Conservation (phyloP, 768 basidiomycete species). For the Tylopilus subfusipes region DNA sequence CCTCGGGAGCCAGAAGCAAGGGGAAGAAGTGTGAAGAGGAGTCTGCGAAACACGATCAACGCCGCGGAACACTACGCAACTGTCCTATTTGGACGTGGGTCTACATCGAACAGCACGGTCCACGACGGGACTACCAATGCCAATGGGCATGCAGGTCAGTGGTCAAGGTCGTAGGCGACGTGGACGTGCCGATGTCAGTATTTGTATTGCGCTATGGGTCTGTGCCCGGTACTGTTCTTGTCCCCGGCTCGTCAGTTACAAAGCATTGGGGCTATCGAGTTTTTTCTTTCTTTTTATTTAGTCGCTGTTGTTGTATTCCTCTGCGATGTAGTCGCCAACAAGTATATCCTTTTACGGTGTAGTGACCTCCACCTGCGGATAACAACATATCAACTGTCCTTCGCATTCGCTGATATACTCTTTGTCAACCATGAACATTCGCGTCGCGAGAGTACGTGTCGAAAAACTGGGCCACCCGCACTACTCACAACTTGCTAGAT, state of each 20-base stretch:
- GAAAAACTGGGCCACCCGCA: background rate
- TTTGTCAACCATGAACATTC: slow-evolving; percentile 26
- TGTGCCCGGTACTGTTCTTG: slow-evolving; percentile 5
- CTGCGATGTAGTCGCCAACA: slow-evolving; percentile 18
- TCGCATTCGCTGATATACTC: background rate
- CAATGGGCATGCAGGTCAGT: slow-evolving; percentile 24
- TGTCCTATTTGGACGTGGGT: slow-evolving; percentile 59
- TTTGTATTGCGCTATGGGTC: slow-evolving; percentile 10
- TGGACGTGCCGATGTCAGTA: slow-evolving; percentile 1
- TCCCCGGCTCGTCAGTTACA: background rate
- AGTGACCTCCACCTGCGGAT: background rate
- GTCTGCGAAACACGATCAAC: slow-evolving; percentile 62
- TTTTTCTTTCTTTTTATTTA: slow-evolving; percentile 9
- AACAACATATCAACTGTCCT: background rate
- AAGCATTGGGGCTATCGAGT: slow-evolving; percentile 14
- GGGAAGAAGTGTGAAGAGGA: slow-evolving; percentile 61
- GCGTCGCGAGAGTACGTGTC: slow-evolving; percentile 27
- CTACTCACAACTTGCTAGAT: slow-evolving; percentile 46
- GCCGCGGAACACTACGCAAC: slow-evolving; percentile 71
- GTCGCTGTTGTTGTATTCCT: slow-evolving; percentile 27
- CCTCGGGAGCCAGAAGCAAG: slow-evolving; percentile 40
- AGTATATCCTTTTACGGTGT: slow-evolving; percentile 14
- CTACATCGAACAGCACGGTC: slow-evolving; percentile 22
- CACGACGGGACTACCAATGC: slow-evolving; percentile 24
- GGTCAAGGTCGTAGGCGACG: slow-evolving; percentile 22